Evolutionary conservation across 306 rosid species (phyloP), one percentile per base, ranked within the genome.

Genomic region (Bauhinia variegata): DNA sequence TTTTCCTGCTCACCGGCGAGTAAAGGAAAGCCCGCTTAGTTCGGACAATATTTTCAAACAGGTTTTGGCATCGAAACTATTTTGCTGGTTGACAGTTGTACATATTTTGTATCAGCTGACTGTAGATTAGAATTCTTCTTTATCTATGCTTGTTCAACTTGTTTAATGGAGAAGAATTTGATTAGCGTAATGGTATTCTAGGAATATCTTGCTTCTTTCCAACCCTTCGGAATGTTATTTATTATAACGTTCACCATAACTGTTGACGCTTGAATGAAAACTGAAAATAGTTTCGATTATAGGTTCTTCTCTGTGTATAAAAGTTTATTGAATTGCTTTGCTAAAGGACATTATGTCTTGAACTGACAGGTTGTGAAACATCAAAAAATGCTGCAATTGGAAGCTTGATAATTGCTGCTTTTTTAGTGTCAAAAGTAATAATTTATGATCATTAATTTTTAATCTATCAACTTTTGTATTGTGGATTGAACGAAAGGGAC

Each of bases 21-120:
- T 79, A 14, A 93, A 70, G 70, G 99, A 93, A 78, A 93, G 99
- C 51, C 96, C 96, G n/a, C 90, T 95, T 3, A 95, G 95, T 78
- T 95, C 99, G 42, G 92, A 82, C 54, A 82, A 81, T 41, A 95
- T 95, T 61, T 90, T 95, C 83, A 77, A 67, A 50, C 97, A 95
- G 93, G 99, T 95, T 64, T 11, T 38, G 23, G 43, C 33, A 19
- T 48, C 62, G 34, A 18, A 0, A 42, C 61, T 75, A 31, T 34
- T 33, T n/a, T 28, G 9, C 38, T 44, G 11, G 19, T 43, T 65
- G 1, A 12, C 14, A 12, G 11, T 18, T 48, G 7, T 48, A 1
- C 5, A 17, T 6, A 44, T 44, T 44, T 44, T 1, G 4, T 1
- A 0, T 13, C 28, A 23, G 28, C 28, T 23, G 28, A 23, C 28